Base-by-base conservation (phyloP, 805 yeast species). In the Candida broadrunensis region DNA sequence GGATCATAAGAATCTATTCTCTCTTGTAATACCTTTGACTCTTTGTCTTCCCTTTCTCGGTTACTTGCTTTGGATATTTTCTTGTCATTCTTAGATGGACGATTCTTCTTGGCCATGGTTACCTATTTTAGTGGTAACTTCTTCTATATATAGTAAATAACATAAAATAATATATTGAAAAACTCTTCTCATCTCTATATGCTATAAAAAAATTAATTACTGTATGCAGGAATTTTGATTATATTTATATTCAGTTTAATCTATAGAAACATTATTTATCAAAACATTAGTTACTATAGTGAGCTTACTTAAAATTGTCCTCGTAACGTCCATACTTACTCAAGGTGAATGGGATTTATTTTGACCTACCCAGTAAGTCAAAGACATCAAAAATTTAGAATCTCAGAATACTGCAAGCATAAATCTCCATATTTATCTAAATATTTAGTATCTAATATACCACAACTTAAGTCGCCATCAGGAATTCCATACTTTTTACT, bases 1-100 rank as follows among this genome's bases (percentile, higher is more conserved):
- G 74, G 67, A 47, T 82, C 86, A 50, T 73, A 78, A 33, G 75
- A 80, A 17, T 76, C 68, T 31, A 84, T 75, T 44, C 70, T 65
- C 16, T 67, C 57, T 44, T 76, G 75, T n/a, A 88, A 61, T 3
- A 58, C 60, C n/a, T 51, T 51, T 16, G 75, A 48, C 33, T 61
- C 65, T 30, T 67, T 59, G 20, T 61, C 68, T 23, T 63, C 70
- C 34, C 54, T 49, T 29, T 51, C 46, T 16, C 71, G 60, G 31
- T 49, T 48, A 29, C 44, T 39, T 27, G 43, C 48, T 37, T 56
- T 50, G 40, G 43, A 25, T 13, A 25, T 5, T 25, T 25, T 25
- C 11, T 21, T 21, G 14, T 25, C 14, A n/a, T 13, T 13, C 29
- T 25, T 25, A 13, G 14, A 11, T 6, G 29, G 5, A 25, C 29